A percentile compares a stretch with the other conserved stretches of the same genome.
These are phyloP conservation scores for Cladobotryum mycophilum DNA, from an alignment of 2,329 filamentous ascomycete species.

Conservation along the genomic window DNA sequence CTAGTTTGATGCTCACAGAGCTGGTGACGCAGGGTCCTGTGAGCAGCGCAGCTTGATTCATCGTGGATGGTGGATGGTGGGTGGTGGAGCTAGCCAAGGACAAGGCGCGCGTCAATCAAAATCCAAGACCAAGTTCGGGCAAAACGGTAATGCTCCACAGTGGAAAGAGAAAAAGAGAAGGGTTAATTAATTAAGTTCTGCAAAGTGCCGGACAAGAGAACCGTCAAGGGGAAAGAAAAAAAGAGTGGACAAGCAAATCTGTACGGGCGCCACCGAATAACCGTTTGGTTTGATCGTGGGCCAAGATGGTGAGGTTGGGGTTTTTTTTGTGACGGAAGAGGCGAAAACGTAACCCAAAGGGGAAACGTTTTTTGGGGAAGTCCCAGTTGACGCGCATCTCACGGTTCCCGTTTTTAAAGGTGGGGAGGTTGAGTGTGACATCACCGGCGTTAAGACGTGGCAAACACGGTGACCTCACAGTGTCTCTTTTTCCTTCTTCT, in stretches of 20 bases:
- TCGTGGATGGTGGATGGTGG: not conserved
- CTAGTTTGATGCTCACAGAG: not conserved
- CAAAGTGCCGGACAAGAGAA: not conserved
- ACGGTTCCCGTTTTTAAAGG: constrained; percentile 7
- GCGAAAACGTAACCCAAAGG: constrained; percentile 7
- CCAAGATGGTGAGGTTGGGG: constrained; percentile 22
- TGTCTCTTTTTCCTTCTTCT: not conserved
- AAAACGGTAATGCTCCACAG: not conserved
- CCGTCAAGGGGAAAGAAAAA: not conserved
- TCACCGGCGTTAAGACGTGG: constrained; percentile 3
- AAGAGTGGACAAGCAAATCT: too few species aligned
- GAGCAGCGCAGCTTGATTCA: not conserved
- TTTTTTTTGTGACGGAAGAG: constrained; percentile 5
- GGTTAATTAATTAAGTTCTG: not conserved
- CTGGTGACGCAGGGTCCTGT: constrained; percentile 5
- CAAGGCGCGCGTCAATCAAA: not conserved
- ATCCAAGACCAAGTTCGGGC: not conserved
- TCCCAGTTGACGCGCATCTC: too few species aligned
- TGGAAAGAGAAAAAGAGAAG: too few species aligned
- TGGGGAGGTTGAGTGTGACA: constrained; percentile 7
- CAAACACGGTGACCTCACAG: not conserved
- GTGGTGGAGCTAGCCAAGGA: not conserved
- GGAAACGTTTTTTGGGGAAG: constrained; percentile 9
- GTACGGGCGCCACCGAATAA: not conserved
- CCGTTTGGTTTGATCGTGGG: not conserved